phyloP scores from a whole-genome alignment of 306 rosid species.

The Astragalus membranaceus region DNA sequence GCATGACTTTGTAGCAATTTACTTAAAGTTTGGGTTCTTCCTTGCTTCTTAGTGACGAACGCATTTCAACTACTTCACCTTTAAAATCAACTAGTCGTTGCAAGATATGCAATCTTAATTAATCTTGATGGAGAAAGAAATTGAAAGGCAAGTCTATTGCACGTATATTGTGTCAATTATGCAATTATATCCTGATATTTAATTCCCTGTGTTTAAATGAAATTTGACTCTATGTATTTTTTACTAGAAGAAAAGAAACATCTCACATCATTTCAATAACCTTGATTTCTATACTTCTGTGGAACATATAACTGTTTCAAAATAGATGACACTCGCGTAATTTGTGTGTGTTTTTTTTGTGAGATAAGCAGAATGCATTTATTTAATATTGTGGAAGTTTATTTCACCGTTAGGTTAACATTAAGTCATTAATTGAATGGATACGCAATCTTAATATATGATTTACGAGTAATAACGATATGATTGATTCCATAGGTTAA shows the following conservation, averaged over 20 bases:
- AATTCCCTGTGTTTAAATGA: background rate
- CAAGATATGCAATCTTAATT: background rate
- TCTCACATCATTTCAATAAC: background rate
- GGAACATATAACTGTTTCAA: no score
- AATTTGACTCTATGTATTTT: background rate
- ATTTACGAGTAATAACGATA: no score
- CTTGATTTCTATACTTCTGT: background rate
- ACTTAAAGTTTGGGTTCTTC: conserved; percentile 30
- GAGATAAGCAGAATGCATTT: no score
- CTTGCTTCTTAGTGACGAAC: conserved; percentile 31
- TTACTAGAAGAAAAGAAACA: background rate
- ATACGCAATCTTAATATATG: no score
- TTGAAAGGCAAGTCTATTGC: conserved; percentile 17
- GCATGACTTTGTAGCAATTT: conserved; percentile 19
- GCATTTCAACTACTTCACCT: conserved; percentile 45
- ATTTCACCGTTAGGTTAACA: no score
- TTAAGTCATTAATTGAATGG: no score
- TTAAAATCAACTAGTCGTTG: conserved; percentile 28
- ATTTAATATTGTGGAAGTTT: no score
- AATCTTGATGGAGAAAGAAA: background rate
- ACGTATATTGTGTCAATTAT: background rate
- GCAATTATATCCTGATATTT: conserved; percentile 3
- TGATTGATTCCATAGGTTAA: no score
- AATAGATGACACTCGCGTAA: no score
- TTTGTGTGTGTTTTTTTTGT: no score